Conservation (phyloP, 176 grass and related monocot genomes). For the Aegilops speltoides region DNA sequence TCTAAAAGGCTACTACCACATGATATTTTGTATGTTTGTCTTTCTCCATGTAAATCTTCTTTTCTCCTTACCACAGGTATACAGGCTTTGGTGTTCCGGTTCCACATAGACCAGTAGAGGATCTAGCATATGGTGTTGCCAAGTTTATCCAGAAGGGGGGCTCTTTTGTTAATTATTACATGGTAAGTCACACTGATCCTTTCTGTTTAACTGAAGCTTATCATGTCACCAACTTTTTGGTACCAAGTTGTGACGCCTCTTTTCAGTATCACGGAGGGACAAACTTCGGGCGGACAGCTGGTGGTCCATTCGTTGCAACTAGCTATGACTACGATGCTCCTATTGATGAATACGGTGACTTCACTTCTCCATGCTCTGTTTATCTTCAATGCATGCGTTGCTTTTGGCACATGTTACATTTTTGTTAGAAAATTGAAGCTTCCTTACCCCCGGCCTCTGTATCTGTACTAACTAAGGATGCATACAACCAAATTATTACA, state of each 20-base stretch:
- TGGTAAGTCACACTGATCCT: constrained; percentile 50
- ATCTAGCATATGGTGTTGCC: constrained; percentile 89
- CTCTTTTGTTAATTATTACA: constrained; percentile 99
- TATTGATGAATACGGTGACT: constrained; percentile 94
- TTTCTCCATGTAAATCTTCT: constrained; percentile 29
- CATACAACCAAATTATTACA: too few species aligned
- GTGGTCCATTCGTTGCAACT: constrained; percentile 96
- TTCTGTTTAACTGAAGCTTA: constrained; percentile 12
- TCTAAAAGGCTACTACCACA: neutral
- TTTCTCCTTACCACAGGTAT: constrained; percentile 56
- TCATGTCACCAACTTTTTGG: constrained; percentile 2
- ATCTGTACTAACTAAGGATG: too few species aligned
- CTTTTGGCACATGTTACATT: neutral
- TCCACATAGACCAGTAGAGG: constrained; percentile 86
- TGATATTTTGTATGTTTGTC: neutral
- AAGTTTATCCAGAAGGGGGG: constrained; percentile 96
- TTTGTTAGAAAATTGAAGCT: too few species aligned
- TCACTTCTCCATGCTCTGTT: neutral
- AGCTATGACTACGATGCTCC: constrained; percentile 99
- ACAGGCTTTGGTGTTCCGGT: constrained; percentile 92
- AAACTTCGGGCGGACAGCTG: constrained; percentile 92
- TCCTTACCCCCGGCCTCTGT: too few species aligned
- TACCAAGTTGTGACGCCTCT: constrained; percentile 10
- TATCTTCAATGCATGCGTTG: neutral
- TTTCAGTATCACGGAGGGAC: constrained; percentile 94